phyloP scores from a whole-genome alignment of 352 stramenopile genomes.

The Globisporangium acanthophoron region DNA sequence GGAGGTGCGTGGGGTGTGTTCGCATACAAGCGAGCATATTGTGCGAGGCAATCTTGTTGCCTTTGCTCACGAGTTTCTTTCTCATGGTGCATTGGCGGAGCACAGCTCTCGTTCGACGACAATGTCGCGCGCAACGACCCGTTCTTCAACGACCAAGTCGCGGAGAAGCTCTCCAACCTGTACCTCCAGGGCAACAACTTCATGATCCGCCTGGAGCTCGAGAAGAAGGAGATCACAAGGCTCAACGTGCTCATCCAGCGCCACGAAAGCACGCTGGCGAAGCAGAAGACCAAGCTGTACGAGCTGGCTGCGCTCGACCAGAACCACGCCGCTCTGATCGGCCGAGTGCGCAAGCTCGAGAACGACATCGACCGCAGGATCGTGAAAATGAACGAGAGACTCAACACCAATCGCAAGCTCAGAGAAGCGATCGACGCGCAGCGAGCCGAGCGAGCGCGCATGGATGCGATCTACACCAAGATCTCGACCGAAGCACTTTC shows the following conservation, averaged over 20 bases:
- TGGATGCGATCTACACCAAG: constrained; percentile 75
- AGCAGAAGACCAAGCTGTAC: constrained; percentile 75
- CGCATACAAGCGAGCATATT: neutral
- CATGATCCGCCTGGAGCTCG: constrained; percentile 71
- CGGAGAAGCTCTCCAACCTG: constrained; percentile 73
- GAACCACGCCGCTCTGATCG: constrained; percentile 58
- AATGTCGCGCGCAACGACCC: constrained; percentile 60
- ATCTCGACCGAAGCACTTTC: constrained; percentile 53
- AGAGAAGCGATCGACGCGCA: constrained; percentile 61
- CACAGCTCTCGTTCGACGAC: constrained; percentile 70
- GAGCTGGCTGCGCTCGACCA: constrained; percentile 65
- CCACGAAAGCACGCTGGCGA: constrained; percentile 46
- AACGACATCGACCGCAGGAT: constrained; percentile 77
- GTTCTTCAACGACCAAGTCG: constrained; percentile 68
- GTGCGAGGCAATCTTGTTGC: no score
- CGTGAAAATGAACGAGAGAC: constrained; percentile 80
- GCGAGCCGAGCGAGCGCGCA: constrained; percentile 57
- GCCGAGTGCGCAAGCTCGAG: constrained; percentile 72
- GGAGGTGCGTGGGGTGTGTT: constrained; percentile 31
- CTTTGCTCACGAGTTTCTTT: no score
- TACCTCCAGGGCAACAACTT: constrained; percentile 81
- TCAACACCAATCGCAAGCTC: constrained; percentile 61
- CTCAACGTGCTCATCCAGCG: constrained; percentile 65
- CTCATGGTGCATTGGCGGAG: no score
- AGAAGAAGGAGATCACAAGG: constrained; percentile 62